Evolutionary conservation across 2,329 filamentous ascomycete genomes (phyloP), one percentile per base, ranked within the genome.

Genomic region (Mycogone perniciosa): DNA sequence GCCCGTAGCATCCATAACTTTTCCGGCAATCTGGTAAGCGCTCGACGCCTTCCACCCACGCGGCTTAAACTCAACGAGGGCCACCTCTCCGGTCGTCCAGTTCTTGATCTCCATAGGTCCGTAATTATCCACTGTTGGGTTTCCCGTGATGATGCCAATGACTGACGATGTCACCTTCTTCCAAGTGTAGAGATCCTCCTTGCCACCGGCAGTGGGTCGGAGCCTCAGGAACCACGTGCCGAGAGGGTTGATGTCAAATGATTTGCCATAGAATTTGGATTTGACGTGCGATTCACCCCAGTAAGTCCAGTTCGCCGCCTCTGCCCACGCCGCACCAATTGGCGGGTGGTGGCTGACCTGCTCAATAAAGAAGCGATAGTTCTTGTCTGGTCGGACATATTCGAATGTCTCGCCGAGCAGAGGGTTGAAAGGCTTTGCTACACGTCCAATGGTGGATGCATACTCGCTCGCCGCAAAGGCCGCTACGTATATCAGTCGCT

Each of bases 301-400:
- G 73, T 99, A 99, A 50, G 92, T 92, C 93, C 93, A 99, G 61
- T 87, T 89, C 10, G 91, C 82, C 4, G 89, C 86, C 69, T 99
- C 93, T 7, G 92, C 92, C 76, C 87, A 93, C 0, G 90, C 91
- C 13, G 95, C 93, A 58, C 93, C 91, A 60, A 99, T 80, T 0
- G 93, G 93, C 31, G 93, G 93, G 69, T 99, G 93, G 67, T 99
- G 93, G 71, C 89, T 95, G 61, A 99, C 92, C 74, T 99, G 93
- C 69, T 99, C 93, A 54, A 96, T 89, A 71, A 97, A 95, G 78
- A 97, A 97, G 57, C 93, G 89, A 73, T 96, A 99, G 53, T 92
- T 91, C 68, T 96, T 96, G 72, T 99, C 93, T 0, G 93, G 92
- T 51, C 93, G 79, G 34, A 86, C 91, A 63, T 99, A 97, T 67